These are phyloP conservation scores for Pseudogymnoascus sp. DNA, from an alignment of 2,329 filamentous ascomycete genomes.

Conservation along the genomic window DNA sequence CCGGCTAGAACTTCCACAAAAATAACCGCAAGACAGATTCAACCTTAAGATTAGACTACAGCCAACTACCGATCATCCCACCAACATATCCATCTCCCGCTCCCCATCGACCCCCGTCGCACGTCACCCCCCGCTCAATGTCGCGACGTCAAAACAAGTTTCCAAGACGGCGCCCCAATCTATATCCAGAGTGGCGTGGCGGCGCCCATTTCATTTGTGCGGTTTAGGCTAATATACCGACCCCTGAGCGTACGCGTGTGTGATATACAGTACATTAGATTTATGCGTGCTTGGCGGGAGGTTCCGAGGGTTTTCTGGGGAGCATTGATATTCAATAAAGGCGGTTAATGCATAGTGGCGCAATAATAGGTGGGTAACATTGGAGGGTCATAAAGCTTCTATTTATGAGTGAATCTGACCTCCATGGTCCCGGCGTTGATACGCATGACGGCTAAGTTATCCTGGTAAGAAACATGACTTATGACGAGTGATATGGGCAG, in stretches of 20 bases:
- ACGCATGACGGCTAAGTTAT: neutral
- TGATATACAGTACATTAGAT: neutral
- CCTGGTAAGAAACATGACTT: neutral
- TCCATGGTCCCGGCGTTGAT: neutral
- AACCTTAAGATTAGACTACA: neutral
- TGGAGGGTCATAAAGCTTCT: neutral
- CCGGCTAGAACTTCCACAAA: neutral
- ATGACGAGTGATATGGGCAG: too few species aligned
- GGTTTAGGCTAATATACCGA: neutral
- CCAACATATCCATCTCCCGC: neutral
- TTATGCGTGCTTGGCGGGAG: neutral
- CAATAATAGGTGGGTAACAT: neutral
- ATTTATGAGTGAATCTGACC: neutral
- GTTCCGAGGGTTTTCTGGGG: neutral
- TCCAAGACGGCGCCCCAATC: neutral
- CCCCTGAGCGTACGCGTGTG: neutral
- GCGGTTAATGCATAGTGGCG: neutral
- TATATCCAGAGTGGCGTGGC: neutral
- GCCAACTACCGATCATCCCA: neutral
- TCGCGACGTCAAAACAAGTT: conserved; percentile 2
- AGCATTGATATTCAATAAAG: neutral
- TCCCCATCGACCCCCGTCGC: neutral
- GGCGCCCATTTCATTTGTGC: neutral
- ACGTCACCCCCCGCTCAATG: neutral
- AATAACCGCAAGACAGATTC: neutral